phyloP scores from a whole-genome alignment of 306 rosid species.

The Vigna trinervia region DNA sequence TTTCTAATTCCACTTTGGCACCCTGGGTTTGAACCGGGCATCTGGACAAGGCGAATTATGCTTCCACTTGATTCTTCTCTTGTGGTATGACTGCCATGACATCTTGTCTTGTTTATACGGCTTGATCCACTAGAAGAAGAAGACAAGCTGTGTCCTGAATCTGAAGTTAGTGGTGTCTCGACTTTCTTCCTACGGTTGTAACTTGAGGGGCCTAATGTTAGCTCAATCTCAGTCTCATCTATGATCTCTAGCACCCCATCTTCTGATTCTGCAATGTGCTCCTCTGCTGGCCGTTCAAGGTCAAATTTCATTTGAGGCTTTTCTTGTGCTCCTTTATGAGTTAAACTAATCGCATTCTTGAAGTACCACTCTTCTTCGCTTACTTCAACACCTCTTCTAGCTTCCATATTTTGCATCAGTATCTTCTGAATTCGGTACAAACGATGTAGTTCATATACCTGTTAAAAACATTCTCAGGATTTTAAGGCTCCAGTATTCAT shows the following conservation, averaged over 20 bases:
- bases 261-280: slow-evolving; percentile 54
- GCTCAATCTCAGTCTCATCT: slow-evolving; percentile 81
- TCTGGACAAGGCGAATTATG: slow-evolving; percentile 42
- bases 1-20: slow-evolving; percentile 49
- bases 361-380: slow-evolving; percentile 55
- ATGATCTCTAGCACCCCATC: slow-evolving; percentile 59
- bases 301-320: slow-evolving; percentile 59
- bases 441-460: slow-evolving; percentile 92
- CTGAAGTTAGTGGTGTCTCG: slow-evolving; percentile 65
- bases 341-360: slow-evolving; percentile 55
- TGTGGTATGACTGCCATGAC: slow-evolving; percentile 36
- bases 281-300: slow-evolving; percentile 71
- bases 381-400: slow-evolving; percentile 49
- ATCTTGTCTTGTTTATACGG: slow-evolving; percentile 62
- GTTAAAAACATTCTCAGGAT: slow-evolving; percentile 20
- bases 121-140: slow-evolving; percentile 88
- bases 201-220: slow-evolving; percentile 89
- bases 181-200: slow-evolving; percentile 65
- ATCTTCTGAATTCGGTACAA: slow-evolving; percentile 81
- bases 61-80: slow-evolving; percentile 52
- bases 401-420: slow-evolving; percentile 67
- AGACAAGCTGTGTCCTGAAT: slow-evolving; percentile 78
- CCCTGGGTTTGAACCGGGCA: slow-evolving; percentile 45
- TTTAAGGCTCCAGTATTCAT: background rate
- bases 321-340: slow-evolving; percentile 41